A percentile compares a stretch with the other conserved stretches of the same genome.
These are phyloP conservation scores for Dentipellis sp. DNA, from an alignment of 768 basidiomycete genomes.

Conservation along the genomic window DNA sequence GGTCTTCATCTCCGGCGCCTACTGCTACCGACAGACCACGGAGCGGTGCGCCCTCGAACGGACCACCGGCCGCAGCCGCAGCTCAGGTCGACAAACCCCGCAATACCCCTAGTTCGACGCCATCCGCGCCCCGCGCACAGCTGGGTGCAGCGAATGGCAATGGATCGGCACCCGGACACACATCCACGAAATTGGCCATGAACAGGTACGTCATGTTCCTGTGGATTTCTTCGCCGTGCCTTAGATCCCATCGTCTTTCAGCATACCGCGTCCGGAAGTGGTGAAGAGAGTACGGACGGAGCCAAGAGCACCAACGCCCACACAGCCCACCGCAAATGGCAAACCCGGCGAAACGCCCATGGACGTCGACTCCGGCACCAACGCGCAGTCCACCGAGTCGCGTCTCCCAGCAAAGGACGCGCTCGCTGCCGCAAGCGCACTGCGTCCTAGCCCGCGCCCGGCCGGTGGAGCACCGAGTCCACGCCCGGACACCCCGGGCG, in stretches of 20 bases:
- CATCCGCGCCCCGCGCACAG: conserved; percentile 54
- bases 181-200: conserved; percentile 46
- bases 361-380: conserved; percentile 7
- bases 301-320: conserved; percentile 27
- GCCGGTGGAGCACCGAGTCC: not conserved
- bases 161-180: conserved; percentile 22
- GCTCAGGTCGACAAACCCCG: conserved; percentile 10
- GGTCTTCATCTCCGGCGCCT: not conserved
- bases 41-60: conserved; percentile 8
- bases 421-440: not conserved
- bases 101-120: conserved; percentile 28
- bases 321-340: conserved; percentile 19
- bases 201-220: conserved; percentile 42
- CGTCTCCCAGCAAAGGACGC: not conserved
- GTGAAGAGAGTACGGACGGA: conserved; percentile 49
- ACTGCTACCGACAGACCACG: not conserved
- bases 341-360: conserved; percentile 11
- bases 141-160: conserved; percentile 20
- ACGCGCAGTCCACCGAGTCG: not conserved
- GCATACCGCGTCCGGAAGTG: conserved; percentile 73
- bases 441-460: not conserved
- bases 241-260: conserved; percentile 20
- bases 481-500: conserved; percentile 1
- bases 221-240: not conserved
- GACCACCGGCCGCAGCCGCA: conserved; percentile 4